Evolutionary conservation across 148 eudicot species (phyloP).

Genomic region (Diospyros lotus): DNA sequence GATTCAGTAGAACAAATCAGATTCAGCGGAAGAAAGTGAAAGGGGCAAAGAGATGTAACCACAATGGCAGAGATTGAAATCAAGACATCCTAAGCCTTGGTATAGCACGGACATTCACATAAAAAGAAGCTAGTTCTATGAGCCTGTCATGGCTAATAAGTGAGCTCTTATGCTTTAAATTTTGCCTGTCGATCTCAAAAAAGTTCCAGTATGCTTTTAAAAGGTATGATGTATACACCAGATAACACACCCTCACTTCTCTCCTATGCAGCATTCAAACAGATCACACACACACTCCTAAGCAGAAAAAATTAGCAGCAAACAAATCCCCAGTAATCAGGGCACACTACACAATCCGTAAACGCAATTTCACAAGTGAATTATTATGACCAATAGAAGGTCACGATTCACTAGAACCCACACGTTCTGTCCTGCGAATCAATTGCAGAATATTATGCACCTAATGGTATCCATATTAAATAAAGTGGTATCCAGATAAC

Average conservation of each 20-base stretch:
- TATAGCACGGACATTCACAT: background rate
- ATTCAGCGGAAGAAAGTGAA: background rate
- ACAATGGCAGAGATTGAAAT: background rate
- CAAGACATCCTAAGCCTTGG: background rate
- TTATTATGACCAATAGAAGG: background rate
- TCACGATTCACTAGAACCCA: background rate
- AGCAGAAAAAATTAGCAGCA: background rate
- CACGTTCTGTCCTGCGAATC: background rate
- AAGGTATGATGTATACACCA: background rate
- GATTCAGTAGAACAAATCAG: background rate
- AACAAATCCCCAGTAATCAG: background rate
- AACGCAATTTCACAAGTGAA: background rate
- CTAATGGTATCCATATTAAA: background rate
- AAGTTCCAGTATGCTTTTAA: background rate
- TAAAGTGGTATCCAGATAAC: constrained; percentile 1
- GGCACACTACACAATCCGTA: background rate
- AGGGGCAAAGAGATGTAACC: background rate
- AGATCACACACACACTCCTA: background rate
- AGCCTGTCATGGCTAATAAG: background rate
- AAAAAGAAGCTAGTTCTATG: background rate
- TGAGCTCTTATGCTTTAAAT: constrained; percentile 6
- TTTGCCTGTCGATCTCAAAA: too few species aligned
- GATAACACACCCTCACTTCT: background rate
- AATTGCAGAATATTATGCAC: background rate
- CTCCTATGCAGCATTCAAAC: background rate